Percentiles rank a stretch among this genome's conserved stretches.
These are phyloP conservation scores for Xerocomellus dryophilus DNA, from an alignment of 768 basidiomycete genomes.

Conservation along the genomic window DNA sequence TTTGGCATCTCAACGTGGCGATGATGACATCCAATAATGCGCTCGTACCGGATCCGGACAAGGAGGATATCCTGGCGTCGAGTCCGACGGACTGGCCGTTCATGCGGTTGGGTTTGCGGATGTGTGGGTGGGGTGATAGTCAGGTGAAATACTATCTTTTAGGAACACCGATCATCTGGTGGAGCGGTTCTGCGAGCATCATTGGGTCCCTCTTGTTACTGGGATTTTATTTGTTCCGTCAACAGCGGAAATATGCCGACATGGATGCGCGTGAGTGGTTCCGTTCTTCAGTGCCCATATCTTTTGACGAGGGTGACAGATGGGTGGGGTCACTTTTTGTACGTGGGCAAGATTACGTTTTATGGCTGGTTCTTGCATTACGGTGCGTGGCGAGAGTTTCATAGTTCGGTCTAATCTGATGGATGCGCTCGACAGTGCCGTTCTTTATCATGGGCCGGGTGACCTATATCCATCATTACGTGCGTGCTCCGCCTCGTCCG, in stretches of 20 bases:
- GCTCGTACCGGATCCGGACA: constrained; percentile 94
- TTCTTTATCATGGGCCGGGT: constrained; percentile 98
- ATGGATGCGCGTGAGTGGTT: constrained; percentile 74
- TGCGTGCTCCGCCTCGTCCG: constrained; percentile 39
- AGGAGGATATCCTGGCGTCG: constrained; percentile 96
- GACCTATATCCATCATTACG: constrained; percentile 95
- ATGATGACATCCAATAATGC: constrained; percentile 99
- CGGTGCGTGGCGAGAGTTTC: constrained; percentile 44
- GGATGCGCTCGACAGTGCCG: constrained; percentile 54
- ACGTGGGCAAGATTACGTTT: constrained; percentile 88
- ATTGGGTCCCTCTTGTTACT: constrained; percentile 49
- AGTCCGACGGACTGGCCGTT: constrained; percentile 93
- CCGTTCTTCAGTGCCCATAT: background rate
- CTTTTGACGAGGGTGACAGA: constrained; percentile 39
- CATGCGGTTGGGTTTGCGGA: constrained; percentile 83
- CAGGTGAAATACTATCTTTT: constrained; percentile 92
- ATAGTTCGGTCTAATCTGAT: background rate
- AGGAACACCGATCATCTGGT: constrained; percentile 92
- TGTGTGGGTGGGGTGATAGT: constrained; percentile 93
- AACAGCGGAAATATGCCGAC: constrained; percentile 87
- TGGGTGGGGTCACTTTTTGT: constrained; percentile 94
- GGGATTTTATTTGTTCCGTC: constrained; percentile 71
- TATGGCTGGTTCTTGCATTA: constrained; percentile 92
- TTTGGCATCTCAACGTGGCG: constrained; percentile 98
- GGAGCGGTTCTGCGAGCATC: constrained; percentile 73